Evolutionary conservation across 176 grass and related monocot species (phyloP).

Genomic region (Tuctoria greenei): DNA sequence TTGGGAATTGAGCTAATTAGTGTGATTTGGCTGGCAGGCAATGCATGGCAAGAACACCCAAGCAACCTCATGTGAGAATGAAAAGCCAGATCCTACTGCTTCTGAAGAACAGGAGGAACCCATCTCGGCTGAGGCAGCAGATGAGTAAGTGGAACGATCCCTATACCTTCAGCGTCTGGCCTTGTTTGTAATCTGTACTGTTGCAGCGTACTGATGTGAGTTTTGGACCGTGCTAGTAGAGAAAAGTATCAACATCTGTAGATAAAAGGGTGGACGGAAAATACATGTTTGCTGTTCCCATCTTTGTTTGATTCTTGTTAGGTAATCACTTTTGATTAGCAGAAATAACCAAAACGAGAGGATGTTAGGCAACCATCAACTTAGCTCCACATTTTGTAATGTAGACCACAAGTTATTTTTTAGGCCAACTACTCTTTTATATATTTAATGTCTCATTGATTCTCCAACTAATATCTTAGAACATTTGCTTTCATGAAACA

Average conservation of each 20-base stretch:
- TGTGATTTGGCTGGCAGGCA: conserved; percentile 33
- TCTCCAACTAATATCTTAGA: neutral
- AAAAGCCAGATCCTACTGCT: conserved; percentile 13
- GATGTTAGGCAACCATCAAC: neutral
- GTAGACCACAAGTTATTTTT: neutral
- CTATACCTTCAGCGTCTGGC: neutral
- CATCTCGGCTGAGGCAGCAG: neutral
- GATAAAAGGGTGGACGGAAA: neutral
- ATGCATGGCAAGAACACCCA: conserved; percentile 46
- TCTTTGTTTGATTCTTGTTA: neutral
- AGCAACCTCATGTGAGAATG: conserved; percentile 17
- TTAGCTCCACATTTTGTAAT: neutral
- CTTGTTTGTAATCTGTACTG: neutral
- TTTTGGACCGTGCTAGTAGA: neutral
- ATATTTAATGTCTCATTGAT: neutral
- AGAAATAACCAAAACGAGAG: neutral
- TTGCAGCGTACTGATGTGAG: neutral
- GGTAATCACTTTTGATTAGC: neutral
- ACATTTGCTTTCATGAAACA: neutral
- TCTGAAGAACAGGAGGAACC: conserved; percentile 4
- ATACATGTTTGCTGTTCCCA: neutral
- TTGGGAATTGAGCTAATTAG: neutral
- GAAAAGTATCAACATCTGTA: neutral
- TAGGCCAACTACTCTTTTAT: neutral
- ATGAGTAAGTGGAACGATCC: conserved; percentile 35